Conservation (phyloP, 2,329 filamentous ascomycete genomes). For the Blastomyces gilchristii region DNA sequence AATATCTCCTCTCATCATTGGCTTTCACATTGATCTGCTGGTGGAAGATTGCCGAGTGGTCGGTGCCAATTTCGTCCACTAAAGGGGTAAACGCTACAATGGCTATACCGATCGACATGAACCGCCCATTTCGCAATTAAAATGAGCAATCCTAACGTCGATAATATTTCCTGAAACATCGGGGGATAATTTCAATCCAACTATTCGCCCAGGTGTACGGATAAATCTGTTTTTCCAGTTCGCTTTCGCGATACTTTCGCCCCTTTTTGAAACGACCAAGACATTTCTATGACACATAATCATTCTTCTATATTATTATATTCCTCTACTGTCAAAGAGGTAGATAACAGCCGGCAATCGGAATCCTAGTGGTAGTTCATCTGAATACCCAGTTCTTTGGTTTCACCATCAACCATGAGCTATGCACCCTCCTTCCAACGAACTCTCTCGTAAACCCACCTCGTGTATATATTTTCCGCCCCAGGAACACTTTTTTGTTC, state of each 20-base stretch:
- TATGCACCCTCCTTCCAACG: background rate
- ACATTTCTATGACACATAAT: background rate
- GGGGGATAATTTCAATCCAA: background rate
- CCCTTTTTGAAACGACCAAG: background rate
- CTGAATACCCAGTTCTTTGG: background rate
- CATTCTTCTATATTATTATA: background rate
- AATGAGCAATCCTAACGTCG: background rate
- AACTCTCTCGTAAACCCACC: background rate
- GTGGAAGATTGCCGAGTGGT: constrained; percentile 3
- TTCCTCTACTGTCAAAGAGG: background rate
- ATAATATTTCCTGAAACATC: background rate
- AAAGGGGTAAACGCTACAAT: background rate
- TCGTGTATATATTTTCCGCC: background rate
- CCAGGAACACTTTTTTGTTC: background rate
- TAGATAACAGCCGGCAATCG: background rate
- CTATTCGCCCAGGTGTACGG: background rate
- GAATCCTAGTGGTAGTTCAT: background rate
- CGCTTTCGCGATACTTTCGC: background rate
- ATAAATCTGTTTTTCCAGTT: background rate
- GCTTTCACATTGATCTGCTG: constrained; percentile 3
- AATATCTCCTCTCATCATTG: constrained; percentile 2
- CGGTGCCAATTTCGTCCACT: background rate
- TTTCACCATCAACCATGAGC: background rate
- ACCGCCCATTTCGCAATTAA: background rate
- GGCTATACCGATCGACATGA: background rate